Percentiles rank a stretch among this genome's conserved stretches.
These are phyloP conservation scores for Ceratocystis cubensis DNA, from an alignment of 2,329 filamentous ascomycete species.

Conservation along the genomic window DNA sequence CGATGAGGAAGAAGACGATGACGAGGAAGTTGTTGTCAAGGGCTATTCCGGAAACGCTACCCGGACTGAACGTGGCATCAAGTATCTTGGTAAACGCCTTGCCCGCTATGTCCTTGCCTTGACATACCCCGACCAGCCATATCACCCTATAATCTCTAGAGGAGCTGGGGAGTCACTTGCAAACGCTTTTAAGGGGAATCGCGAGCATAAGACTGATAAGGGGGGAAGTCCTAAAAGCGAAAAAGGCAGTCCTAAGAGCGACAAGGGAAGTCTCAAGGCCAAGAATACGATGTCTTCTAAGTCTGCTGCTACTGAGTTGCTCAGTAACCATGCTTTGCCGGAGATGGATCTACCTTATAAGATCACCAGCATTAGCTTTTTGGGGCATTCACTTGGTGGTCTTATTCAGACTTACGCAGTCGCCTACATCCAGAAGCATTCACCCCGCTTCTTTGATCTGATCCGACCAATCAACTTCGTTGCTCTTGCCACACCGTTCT, in stretches of 20 bases:
- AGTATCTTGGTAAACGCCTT: constrained; percentile 88
- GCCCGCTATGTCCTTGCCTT: constrained; percentile 81
- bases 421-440: constrained; percentile 93
- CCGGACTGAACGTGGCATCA: constrained; percentile 86
- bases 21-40: constrained; percentile 77
- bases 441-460: constrained; percentile 73
- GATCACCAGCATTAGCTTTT: constrained; percentile 89
- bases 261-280: neutral
- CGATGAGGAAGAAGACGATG: constrained; percentile 35
- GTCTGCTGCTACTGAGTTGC: neutral
- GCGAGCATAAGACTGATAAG: constrained; percentile 16
- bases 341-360: constrained; percentile 46
- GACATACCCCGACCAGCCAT: constrained; percentile 90
- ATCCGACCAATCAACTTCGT: constrained; percentile 89
- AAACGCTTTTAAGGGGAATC: constrained; percentile 31
- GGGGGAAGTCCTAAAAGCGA: constrained; percentile 1
- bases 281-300: neutral
- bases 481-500: constrained; percentile 70
- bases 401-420: constrained; percentile 87
- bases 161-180: constrained; percentile 35
- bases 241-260: neutral
- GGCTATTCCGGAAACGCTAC: constrained; percentile 85
- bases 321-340: constrained; percentile 28
- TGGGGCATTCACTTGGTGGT: constrained; percentile 83
- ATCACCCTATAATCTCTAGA: constrained; percentile 49